Percentiles rank a stretch among this genome's conserved stretches.
Evolutionary conservation across 2,329 filamentous ascomycete genomes (phyloP).

Genomic region (Aspergillus sp.): DNA sequence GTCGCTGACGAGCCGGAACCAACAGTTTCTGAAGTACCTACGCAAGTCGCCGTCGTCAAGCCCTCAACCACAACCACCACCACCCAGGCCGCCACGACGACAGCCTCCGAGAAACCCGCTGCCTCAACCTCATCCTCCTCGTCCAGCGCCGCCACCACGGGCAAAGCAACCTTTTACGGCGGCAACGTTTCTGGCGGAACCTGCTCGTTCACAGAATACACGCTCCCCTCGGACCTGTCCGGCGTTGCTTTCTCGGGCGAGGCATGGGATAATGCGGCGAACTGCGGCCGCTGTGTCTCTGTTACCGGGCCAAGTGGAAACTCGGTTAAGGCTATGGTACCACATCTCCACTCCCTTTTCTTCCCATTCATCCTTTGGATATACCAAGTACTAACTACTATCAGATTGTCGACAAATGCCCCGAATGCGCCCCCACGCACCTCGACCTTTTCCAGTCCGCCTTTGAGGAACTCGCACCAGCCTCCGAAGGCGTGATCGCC

Average conservation of each 20-base stretch:
- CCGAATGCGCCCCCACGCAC: constrained; percentile 58
- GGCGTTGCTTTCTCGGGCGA: constrained; percentile 65
- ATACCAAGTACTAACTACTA: constrained; percentile 5
- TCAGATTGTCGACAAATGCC: constrained; percentile 62
- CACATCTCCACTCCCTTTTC: constrained; percentile 13
- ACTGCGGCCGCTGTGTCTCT: constrained; percentile 66
- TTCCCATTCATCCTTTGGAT: not conserved
- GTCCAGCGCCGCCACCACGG: constrained; percentile 31
- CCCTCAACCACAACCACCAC: constrained; percentile 2
- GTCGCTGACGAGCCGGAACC: constrained; percentile 3
- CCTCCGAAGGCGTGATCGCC: constrained; percentile 53
- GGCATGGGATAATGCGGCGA: constrained; percentile 58
- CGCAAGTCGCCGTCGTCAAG: not conserved
- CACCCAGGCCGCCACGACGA: constrained; percentile 2
- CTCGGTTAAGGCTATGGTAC: constrained; percentile 67
- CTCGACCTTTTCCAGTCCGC: constrained; percentile 61
- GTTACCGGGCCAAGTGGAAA: constrained; percentile 58
- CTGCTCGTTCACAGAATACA: constrained; percentile 68
- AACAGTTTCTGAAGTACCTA: not conserved
- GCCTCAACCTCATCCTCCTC: constrained; percentile 12
- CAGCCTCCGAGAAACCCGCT: constrained; percentile 10
- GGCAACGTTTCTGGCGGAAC: constrained; percentile 63
- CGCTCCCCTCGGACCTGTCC: constrained; percentile 59
- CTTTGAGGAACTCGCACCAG: constrained; percentile 53
- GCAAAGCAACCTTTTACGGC: constrained; percentile 58